Conservation (phyloP, 345 rosid genomes). For the Geranium brycei region DNA sequence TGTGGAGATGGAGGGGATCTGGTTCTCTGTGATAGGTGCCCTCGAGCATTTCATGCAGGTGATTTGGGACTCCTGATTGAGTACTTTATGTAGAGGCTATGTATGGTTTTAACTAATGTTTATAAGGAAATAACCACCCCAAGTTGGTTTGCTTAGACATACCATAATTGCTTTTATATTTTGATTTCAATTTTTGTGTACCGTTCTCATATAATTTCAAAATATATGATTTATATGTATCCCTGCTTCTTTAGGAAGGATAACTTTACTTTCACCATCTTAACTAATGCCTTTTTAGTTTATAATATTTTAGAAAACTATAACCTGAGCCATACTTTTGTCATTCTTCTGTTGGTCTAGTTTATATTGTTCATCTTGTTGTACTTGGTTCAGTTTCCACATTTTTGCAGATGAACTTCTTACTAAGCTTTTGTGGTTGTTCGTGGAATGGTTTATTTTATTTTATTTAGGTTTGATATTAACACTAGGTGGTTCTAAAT, state of each 20-base stretch:
- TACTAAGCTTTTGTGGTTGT: background rate
- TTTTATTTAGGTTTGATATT: background rate
- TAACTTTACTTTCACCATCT: background rate
- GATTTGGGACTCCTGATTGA: background rate
- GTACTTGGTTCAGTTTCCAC: background rate
- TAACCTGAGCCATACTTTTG: background rate
- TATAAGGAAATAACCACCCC: background rate
- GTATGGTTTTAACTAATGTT: background rate
- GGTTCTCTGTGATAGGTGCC: slow-evolving; percentile 65
- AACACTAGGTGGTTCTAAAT: background rate
- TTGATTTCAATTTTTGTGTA: too few species aligned
- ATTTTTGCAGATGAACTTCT: background rate
- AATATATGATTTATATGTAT: background rate
- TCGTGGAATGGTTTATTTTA: background rate
- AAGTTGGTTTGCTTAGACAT: background rate
- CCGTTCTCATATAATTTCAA: background rate
- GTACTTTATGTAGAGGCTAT: background rate
- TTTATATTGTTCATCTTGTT: background rate
- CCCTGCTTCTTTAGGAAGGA: background rate
- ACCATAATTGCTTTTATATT: background rate
- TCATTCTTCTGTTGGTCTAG: background rate
- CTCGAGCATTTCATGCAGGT: slow-evolving; percentile 87
- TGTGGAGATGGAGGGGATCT: slow-evolving; percentile 85
- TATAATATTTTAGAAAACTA: background rate
- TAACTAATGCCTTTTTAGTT: background rate